Conservation (phyloP, 2,329 filamentous ascomycete species). For the Tolypocladium album region DNA sequence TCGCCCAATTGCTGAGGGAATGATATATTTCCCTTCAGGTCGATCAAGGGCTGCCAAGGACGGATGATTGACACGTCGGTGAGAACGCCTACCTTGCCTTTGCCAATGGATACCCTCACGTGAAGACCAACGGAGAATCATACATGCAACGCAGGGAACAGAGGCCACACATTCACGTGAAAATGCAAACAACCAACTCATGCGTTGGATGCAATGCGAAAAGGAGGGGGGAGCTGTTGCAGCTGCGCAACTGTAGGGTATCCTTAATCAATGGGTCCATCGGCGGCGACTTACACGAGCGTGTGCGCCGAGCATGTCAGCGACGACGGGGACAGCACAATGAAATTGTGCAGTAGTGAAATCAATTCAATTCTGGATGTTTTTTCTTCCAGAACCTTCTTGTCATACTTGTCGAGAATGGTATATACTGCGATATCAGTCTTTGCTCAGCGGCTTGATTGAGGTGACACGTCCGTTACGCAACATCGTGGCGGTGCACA, state of each 20-base stretch:
- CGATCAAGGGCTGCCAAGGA: neutral
- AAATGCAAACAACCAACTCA: neutral
- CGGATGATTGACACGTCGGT: neutral
- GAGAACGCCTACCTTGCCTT: neutral
- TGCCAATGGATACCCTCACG: neutral
- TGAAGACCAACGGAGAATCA: neutral
- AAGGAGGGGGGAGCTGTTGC: neutral
- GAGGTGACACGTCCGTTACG: neutral
- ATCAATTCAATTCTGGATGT: neutral
- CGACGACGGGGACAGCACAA: neutral
- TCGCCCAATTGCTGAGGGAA: neutral
- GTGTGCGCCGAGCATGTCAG: neutral
- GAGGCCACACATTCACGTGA: neutral
- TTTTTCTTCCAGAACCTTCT: neutral
- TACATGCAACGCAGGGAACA: neutral
- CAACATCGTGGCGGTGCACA: neutral
- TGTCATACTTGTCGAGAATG: neutral
- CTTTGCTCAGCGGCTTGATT: neutral
- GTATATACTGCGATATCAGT: neutral
- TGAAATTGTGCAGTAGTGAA: neutral
- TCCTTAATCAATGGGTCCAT: neutral
- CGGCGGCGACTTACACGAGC: neutral
- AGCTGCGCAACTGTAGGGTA: neutral
- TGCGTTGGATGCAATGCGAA: neutral
- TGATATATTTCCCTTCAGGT: neutral